Evolutionary conservation across 139 green algal genomes (phyloP), one percentile per base, ranked within the genome.

Genomic region (Edaphochlamys debaryana): DNA sequence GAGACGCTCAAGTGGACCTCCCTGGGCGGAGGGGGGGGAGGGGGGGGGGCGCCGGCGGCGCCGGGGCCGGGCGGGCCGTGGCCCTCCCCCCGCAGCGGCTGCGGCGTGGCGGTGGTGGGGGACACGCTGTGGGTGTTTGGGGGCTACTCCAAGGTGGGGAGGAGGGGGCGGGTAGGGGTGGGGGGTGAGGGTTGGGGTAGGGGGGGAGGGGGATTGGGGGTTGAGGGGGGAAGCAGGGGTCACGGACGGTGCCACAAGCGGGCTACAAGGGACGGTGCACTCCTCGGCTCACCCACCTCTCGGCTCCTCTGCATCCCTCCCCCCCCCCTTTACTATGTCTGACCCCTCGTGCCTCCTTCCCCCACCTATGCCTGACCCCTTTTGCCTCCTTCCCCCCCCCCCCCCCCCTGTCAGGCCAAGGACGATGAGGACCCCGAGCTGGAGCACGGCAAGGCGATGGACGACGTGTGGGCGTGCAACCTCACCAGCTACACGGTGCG

Each of bases 381-480:
- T 13, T 13, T 54, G 45, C 45, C 45, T 13, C 13, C 11, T 9
- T 54, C 45, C 45, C 45, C 11, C 45, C 13, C 45, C 45, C 13
- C 45, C 45, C 9, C 45, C 45, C 17, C 68, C 76, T 15, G n/a
- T 17, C 67, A 88, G 84, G 84, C 87, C 63, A 81, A 73, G 58
- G 91, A 91, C 67, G 94, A 96, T 0, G 89, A 92, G 7, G 94
- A 98, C 36, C 85, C 93, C 54, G 94, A 97, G 7, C 79, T 93
- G 22, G 96, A 98, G 84, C 90, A 93, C 66, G 97, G 95, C 32
- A 90, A 91, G 41, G 89, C 94, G 23, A 89, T 95, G 79, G 91
- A 95, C 25, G 97, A 99, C 90, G 90, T 96, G 73, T 99, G 97
- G 97, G 83, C 72, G 0, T 76, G 92, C 52, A 86, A 95, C 70